A percentile compares a stretch with the other conserved stretches of the same genome.
phyloP scores from a whole-genome alignment of 2,329 filamentous ascomycete genomes.

The Diaporthe citriasiana region DNA sequence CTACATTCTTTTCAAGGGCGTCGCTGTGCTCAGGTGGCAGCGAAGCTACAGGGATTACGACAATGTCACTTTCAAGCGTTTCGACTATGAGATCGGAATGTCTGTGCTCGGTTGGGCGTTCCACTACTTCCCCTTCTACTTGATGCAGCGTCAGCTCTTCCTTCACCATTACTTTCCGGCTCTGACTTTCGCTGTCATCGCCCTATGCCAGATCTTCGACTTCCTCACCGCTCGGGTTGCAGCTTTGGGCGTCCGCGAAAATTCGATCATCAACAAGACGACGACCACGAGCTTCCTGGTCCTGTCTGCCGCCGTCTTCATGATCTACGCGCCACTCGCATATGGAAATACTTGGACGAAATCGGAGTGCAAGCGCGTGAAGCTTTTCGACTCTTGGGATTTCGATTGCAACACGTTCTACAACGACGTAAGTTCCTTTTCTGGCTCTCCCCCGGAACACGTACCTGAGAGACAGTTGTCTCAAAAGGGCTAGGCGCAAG shows the following conservation, averaged over 20 bases:
- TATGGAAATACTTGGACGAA: slow-evolving; percentile 98
- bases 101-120: slow-evolving; percentile 95
- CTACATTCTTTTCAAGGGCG: slow-evolving; percentile 87
- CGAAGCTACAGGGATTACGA: slow-evolving; percentile 90
- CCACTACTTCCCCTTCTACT: slow-evolving; percentile 98
- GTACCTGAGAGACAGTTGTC: slow-evolving; percentile 56
- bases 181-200: slow-evolving; percentile 93
- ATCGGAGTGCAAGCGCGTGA: slow-evolving; percentile 85
- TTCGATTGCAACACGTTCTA: slow-evolving; percentile 98
- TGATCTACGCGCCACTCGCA: slow-evolving; percentile 87
- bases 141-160: slow-evolving; percentile 98
- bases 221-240: slow-evolving; percentile 82
- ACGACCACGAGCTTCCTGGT: slow-evolving; percentile 81
- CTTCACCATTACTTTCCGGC: slow-evolving; percentile 98
- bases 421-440: slow-evolving; percentile 78
- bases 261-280: slow-evolving; percentile 81
- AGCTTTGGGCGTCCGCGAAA: slow-evolving; percentile 75
- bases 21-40: slow-evolving; percentile 94
- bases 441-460: slow-evolving; percentile 49
- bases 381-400: slow-evolving; percentile 92
- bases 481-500: slow-evolving; percentile 43
- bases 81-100: slow-evolving; percentile 95
- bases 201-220: slow-evolving; percentile 90
- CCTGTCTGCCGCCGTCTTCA: slow-evolving; percentile 81
- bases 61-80: slow-evolving; percentile 89